phyloP scores from a whole-genome alignment of 2,329 filamentous ascomycete genomes.

The Raffaelea albimanens region DNA sequence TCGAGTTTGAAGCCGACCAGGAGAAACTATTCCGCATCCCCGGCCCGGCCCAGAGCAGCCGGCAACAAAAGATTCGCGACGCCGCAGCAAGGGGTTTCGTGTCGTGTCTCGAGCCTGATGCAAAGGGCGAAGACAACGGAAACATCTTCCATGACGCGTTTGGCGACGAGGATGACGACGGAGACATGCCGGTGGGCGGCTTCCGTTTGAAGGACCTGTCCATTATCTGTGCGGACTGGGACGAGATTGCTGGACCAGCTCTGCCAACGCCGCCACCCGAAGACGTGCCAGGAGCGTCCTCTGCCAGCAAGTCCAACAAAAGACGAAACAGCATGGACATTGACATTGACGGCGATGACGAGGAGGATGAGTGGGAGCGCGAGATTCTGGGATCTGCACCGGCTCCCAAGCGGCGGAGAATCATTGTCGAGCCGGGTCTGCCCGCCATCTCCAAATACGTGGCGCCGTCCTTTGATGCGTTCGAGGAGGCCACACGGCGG shows the following conservation, averaged over 20 bases:
- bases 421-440: constrained; percentile 42
- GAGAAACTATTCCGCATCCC: constrained; percentile 77
- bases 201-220: constrained; percentile 73
- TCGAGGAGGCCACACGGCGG: constrained; percentile 61
- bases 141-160: constrained; percentile 25
- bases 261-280: constrained; percentile 19
- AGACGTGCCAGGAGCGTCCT: constrained; percentile 13
- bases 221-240: constrained; percentile 81
- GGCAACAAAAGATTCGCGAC: constrained; percentile 48
- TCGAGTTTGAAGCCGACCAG: constrained; percentile 80
- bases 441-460: constrained; percentile 49
- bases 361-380: constrained; percentile 54
- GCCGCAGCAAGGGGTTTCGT: constrained; percentile 39
- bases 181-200: constrained; percentile 61
- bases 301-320: constrained; percentile 28
- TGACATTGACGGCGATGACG: constrained; percentile 24
- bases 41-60: constrained; percentile 42
- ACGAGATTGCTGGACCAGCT: constrained; percentile 47
- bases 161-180: constrained; percentile 35
- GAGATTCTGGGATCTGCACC: constrained; percentile 41
- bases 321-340: neutral
- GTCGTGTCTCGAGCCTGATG: constrained; percentile 29
- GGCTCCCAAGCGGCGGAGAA: constrained; percentile 51
- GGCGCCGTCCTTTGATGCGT: constrained; percentile 70
- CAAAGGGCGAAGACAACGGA: constrained; percentile 31